Evolutionary conservation across 2,329 filamentous ascomycete genomes (phyloP).

Genomic region (Calonectria ilicicola): DNA sequence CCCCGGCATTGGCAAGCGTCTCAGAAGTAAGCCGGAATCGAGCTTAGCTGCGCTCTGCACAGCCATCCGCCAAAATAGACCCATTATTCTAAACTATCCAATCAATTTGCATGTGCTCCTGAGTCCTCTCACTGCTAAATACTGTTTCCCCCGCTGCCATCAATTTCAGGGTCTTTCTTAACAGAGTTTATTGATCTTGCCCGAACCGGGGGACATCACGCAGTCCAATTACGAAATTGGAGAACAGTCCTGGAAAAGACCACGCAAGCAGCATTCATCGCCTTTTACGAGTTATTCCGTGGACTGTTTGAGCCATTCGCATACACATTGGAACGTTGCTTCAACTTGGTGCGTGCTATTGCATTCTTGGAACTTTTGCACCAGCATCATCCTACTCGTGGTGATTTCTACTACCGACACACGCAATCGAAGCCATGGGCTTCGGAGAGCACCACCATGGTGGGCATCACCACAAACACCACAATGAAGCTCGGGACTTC

Average conservation of each 20-base stretch:
- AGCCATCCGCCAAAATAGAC: background rate
- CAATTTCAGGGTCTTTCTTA: background rate
- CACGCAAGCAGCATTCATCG: background rate
- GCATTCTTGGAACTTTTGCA: background rate
- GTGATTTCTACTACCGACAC: background rate
- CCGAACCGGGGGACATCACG: background rate
- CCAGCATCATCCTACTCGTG: background rate
- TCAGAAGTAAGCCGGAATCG: background rate
- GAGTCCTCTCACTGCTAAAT: background rate
- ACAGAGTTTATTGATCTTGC: background rate
- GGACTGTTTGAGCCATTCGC: background rate
- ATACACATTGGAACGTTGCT: background rate
- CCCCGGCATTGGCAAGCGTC: background rate
- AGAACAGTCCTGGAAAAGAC: too few relatives aligned
- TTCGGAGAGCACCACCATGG: background rate
- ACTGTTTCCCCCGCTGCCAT: background rate
- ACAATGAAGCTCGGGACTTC: background rate
- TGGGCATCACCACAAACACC: background rate
- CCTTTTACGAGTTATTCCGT: background rate
- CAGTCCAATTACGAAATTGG: background rate
- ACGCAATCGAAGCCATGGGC: background rate
- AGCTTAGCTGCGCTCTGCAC: background rate
- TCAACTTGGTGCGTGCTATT: background rate
- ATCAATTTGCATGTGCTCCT: background rate
- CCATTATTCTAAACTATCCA: background rate